Conservation (phyloP, 805 yeast species). For the Myxozyma nipponensis region DNA sequence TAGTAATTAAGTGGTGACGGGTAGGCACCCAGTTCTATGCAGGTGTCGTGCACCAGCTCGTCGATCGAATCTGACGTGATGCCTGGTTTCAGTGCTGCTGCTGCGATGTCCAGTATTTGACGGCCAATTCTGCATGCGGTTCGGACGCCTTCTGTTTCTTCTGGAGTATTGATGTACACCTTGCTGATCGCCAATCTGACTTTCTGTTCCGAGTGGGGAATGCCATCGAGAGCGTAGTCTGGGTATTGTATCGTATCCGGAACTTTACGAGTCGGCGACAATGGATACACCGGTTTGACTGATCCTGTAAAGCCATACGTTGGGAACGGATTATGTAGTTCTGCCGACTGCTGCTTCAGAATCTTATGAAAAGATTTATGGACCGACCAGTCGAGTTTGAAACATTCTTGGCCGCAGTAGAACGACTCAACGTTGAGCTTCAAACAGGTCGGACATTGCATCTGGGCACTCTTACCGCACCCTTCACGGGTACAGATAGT, state of each 20-base stretch:
- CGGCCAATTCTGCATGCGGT: constrained; percentile 73
- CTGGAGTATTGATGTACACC: constrained; percentile 59
- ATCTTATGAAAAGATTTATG: constrained; percentile 58
- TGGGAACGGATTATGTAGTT: constrained; percentile 93
- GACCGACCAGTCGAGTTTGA: constrained; percentile 42
- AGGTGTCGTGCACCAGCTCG: constrained; percentile 77
- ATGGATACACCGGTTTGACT: constrained; percentile 75
- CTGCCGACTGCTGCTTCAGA: constrained; percentile 10
- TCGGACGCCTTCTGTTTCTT: constrained; percentile 70
- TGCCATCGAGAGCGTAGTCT: constrained; percentile 79
- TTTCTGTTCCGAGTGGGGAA: constrained; percentile 71
- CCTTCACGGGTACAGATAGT: constrained; percentile 65
- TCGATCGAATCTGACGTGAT: constrained; percentile 92
- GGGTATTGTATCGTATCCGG: constrained; percentile 72
- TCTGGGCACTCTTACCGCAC: constrained; percentile 74
- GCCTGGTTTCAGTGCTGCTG: constrained; percentile 78
- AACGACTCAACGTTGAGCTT: constrained; percentile 52
- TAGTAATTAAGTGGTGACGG: constrained; percentile 95
- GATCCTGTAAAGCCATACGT: constrained; percentile 68
- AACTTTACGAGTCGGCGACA: constrained; percentile 65
- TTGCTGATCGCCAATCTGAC: constrained; percentile 60
- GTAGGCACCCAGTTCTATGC: constrained; percentile 82
- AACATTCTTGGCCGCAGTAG: constrained; percentile 84
- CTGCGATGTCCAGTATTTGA: constrained; percentile 84
- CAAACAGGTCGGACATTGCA: constrained; percentile 90